phyloP scores from a whole-genome alignment of 306 rosid genomes.

The Vigna trinervia region DNA sequence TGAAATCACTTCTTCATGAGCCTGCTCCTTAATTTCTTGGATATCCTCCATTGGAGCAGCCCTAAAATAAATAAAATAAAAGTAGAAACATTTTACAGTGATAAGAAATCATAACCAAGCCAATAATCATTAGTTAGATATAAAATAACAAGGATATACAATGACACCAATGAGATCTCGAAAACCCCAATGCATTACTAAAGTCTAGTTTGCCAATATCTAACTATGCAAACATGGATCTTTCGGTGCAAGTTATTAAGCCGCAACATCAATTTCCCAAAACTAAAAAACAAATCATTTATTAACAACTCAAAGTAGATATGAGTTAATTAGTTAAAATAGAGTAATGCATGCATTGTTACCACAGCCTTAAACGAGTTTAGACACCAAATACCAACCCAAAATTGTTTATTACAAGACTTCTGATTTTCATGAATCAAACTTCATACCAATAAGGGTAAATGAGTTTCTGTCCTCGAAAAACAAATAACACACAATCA shows the following conservation, averaged over 20 bases:
- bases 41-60: slow-evolving; percentile 68
- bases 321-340: not conserved
- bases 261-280: slow-evolving; percentile 6
- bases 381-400: not conserved
- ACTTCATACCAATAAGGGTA: not conserved
- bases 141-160: not conserved
- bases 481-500: slow-evolving; percentile 1
- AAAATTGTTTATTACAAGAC: slow-evolving; percentile 15
- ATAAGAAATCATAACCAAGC: not conserved
- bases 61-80: slow-evolving; percentile 41
- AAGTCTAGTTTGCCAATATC: not conserved
- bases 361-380: not conserved
- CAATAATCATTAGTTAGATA: not conserved
- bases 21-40: slow-evolving; percentile 55
- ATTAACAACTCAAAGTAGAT: not conserved
- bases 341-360: not conserved
- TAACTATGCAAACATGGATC: not conserved
- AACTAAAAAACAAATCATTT: not conserved
- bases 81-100: not conserved
- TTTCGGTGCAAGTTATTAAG: not conserved
- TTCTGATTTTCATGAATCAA: slow-evolving; percentile 16
- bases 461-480: not conserved
- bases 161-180: not conserved
- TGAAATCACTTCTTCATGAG: slow-evolving; percentile 57
- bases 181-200: not conserved